Percentiles rank a stretch among this genome's conserved stretches.
phyloP scores from a whole-genome alignment of 306 rosid species.

The Castanopsis chinensis region DNA sequence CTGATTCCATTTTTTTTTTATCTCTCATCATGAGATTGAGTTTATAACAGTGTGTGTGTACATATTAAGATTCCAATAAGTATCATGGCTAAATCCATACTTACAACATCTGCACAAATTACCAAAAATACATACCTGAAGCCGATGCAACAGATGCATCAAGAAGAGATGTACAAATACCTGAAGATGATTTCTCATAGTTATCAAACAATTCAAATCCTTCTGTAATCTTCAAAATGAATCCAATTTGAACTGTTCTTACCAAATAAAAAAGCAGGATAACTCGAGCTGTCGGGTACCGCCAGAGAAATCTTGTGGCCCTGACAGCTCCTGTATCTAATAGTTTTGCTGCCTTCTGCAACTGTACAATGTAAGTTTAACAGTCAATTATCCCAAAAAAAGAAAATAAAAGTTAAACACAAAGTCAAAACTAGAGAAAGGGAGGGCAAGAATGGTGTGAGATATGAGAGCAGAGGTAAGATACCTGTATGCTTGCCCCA shows the following conservation, averaged over 20 bases:
- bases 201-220: constrained; percentile 26
- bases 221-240: constrained; percentile 3
- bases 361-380: constrained; percentile 49
- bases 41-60: constrained; percentile 11
- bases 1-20: no score
- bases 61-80: not conserved
- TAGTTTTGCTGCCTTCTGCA: constrained; percentile 87
- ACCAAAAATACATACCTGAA: constrained; percentile 61
- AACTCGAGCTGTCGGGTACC: constrained; percentile 88
- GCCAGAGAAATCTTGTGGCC: constrained; percentile 98
- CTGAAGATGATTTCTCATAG: constrained; percentile 46
- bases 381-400: not conserved
- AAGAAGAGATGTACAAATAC: constrained; percentile 95
- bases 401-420: not conserved
- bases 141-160: constrained; percentile 93
- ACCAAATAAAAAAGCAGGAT: constrained; percentile 80
- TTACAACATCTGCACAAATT: not conserved
- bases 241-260: constrained; percentile 22
- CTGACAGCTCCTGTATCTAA: constrained; percentile 93
- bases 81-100: not conserved
- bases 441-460: constrained; percentile 9
- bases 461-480: constrained; percentile 17
- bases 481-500: constrained; percentile 86
- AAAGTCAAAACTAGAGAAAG: constrained; percentile 16
- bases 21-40: no score